Base-by-base conservation (phyloP, 1,284 basidiomycete species). In the Garcileccinum viscosum region DNA sequence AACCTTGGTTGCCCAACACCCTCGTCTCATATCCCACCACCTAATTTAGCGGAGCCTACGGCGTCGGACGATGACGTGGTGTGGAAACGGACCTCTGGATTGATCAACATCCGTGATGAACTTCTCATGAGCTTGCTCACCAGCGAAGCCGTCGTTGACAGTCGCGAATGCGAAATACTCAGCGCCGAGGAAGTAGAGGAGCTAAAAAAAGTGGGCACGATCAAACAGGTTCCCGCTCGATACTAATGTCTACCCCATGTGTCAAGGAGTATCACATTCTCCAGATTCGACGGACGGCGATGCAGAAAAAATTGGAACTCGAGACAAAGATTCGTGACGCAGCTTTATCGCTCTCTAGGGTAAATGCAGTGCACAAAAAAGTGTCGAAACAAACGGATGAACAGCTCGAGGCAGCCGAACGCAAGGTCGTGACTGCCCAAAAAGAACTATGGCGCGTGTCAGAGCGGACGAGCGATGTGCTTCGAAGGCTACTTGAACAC, bases 161-260 rank as follows among this genome's bases (percentile, higher is more conserved):
- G 93, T 75, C 87, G 93, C 35, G 87, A 88, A 60, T 92, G 89
- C 75, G 88, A 91, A 64, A 90, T 96, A 30, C 84, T 95, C 60
- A 88, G 85, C 72, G 90, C 93, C 67, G 95, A 97, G 74, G 93
- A 96, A 75, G 92, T 96, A n/a, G 95, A 97, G 72, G 92, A 93
- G 64, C 87, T 96, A 74, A 96, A 95, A 84, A 95, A 94, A 89
- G 95, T 94, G 73, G 62, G 86, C 82, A 22, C 37, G 24, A 38
- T 70, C 71, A 40, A 40, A 15, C 42, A 58, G 2, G 33, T 33
- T 53, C 27, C 24, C 59, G 3, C 42, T 32, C 63, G 37, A 67
- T 35, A 33, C 35, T 73, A 38, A 72, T 53, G 2, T 47, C 37
- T 12, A 35, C 9, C 42, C 19, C 27, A 27, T 33, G 11, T 33